Evolutionary conservation across 1,284 basidiomycete species (phyloP), one percentile per base, ranked within the genome.

Genomic region (Austroboletus niveus): DNA sequence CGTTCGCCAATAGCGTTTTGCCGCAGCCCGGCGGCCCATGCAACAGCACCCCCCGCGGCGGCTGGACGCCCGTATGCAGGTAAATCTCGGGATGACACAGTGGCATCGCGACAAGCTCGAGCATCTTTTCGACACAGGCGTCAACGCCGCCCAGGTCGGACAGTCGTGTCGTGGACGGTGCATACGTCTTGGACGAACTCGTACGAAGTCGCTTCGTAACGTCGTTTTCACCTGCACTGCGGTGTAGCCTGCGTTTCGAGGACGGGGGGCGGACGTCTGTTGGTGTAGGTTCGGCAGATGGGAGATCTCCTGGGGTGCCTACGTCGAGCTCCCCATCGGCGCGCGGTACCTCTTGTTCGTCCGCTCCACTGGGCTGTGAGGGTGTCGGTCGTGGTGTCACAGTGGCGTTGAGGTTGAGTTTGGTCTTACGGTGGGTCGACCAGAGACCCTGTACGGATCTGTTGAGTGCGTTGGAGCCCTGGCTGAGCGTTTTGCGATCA

Each of bases 1-100:
- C 94, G 67, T 92, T 87, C 9, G 94, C 94, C 17, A 96, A 72
- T 63, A 95, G 72, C 0, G 94, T 97, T 73, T 99, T 99, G 12
- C 97, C 97, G 64, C 95, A 98, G 8, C 96, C 96, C 0, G 96
- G 95, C 2, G 96, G 96, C 2, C 96, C 97, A 69, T 98, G 92
- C 8, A 99, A 72, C 22, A 99, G 72, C 0, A 99, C 94, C n/a
- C 96, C 96, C 46, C 94, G 76, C 0, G 95, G 95, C 4, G 95
- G 88, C 58, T 92, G 89, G 10, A 98, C 89, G 2, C 96, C 96
- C 0, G 94, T 96, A 61, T 94, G 88, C 7, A 91, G 71, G 71
- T 98, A 99, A 12, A 99, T 87, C 69, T 99, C 96, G 0, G 96
- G 96, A 71, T 98, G 96, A 51, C 88, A 87, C 4, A 99, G 73